Evolutionary conservation across 2,329 filamentous ascomycete genomes (phyloP).

Genomic region (Calonectria henricotiae): DNA sequence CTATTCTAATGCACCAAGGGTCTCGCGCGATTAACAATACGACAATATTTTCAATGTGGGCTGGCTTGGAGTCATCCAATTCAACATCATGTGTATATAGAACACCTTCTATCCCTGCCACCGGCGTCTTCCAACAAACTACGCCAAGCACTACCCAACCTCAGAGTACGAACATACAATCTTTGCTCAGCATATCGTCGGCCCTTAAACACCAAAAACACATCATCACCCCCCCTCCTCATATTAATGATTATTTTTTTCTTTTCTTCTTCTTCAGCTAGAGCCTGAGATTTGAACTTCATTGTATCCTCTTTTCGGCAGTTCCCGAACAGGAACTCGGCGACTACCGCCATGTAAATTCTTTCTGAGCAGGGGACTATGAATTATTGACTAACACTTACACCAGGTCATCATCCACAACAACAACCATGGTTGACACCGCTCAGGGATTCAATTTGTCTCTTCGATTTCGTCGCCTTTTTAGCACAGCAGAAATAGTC

Average conservation of each 20-base stretch:
- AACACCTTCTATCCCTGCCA: constrained; percentile 22
- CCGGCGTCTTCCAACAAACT: not conserved
- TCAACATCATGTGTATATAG: constrained; percentile 37
- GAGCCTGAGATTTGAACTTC: not conserved
- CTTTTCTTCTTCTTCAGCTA: not conserved
- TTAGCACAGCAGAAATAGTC: constrained; percentile 55
- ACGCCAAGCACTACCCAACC: constrained; percentile 1
- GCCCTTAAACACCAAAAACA: not conserved
- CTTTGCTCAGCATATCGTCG: not conserved
- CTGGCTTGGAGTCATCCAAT: constrained; percentile 29
- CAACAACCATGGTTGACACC: not conserved
- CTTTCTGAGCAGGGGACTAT: not conserved
- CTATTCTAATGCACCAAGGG: constrained; percentile 29
- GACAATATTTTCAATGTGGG: constrained; percentile 13
- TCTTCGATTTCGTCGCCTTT: constrained; percentile 52
- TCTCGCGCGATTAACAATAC: constrained; percentile 28
- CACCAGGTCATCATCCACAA: constrained; percentile 42
- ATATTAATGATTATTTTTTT: not conserved
- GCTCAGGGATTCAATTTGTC: constrained; percentile 45
- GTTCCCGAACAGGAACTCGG: constrained; percentile 10
- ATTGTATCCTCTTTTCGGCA: constrained; percentile 6
- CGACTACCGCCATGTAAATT: constrained; percentile 45
- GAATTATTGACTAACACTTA: constrained; percentile 33
- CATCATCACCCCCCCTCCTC: not conserved
- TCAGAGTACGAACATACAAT: not conserved